Evolutionary conservation across 2,329 filamentous ascomycete species (phyloP).

Genomic region (Venturia nashicola): DNA sequence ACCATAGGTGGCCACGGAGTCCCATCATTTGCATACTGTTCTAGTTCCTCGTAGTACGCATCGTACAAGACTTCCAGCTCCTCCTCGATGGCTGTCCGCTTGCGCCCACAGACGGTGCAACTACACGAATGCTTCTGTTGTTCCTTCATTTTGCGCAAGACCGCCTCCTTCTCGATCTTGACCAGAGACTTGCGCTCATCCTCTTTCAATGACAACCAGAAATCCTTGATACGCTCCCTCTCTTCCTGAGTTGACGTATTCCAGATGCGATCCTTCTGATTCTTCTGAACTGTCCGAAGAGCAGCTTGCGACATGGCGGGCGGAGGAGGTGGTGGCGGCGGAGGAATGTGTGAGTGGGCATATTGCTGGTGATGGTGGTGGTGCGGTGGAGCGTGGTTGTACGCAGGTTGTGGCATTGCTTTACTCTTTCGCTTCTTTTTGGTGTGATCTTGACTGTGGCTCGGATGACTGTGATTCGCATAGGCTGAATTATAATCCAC

Average conservation of each 20-base stretch:
- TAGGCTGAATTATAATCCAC: slow-evolving; percentile 32
- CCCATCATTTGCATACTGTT: slow-evolving; percentile 83
- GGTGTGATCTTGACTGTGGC: slow-evolving; percentile 9
- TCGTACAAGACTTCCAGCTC: slow-evolving; percentile 96
- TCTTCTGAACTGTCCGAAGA: slow-evolving; percentile 27
- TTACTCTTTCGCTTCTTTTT: slow-evolving; percentile 11
- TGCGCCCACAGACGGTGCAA: slow-evolving; percentile 91
- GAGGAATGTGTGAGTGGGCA: slow-evolving; percentile 18
- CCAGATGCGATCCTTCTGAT: slow-evolving; percentile 80
- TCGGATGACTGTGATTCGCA: slow-evolving; percentile 27
- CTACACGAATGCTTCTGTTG: slow-evolving; percentile 99
- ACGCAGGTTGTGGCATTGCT: not conserved
- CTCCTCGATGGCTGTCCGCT: slow-evolving; percentile 94
- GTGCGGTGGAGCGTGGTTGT: not conserved
- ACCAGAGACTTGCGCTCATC: slow-evolving; percentile 90
- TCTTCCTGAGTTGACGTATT: slow-evolving; percentile 91
- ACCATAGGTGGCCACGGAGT: slow-evolving; percentile 22
- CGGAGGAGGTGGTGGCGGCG: slow-evolving; percentile 13
- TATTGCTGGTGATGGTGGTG: not conserved
- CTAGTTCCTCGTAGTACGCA: slow-evolving; percentile 94
- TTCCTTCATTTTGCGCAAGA: slow-evolving; percentile 98
- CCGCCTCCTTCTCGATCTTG: slow-evolving; percentile 97
- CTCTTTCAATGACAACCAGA: slow-evolving; percentile 90
- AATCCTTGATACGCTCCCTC: slow-evolving; percentile 93
- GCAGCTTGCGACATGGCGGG: slow-evolving; percentile 26